phyloP scores from a whole-genome alignment of 1,284 basidiomycete species.

The Ceratobasidium sp. region DNA sequence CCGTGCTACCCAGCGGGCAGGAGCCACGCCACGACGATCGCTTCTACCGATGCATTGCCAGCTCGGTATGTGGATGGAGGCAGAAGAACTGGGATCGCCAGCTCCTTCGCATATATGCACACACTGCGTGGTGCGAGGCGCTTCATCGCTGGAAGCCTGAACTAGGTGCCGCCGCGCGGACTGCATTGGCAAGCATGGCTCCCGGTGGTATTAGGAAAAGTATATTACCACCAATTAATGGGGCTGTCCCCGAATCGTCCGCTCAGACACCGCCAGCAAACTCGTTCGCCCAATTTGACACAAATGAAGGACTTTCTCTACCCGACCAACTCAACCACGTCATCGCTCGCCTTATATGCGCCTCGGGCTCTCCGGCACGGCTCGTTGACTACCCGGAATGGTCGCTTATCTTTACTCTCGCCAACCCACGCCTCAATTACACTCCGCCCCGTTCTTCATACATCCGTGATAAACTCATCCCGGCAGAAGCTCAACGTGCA shows the following conservation, averaged over 20 bases:
- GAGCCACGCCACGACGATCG: not conserved
- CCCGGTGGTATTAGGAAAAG: not conserved
- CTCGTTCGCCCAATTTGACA: not conserved
- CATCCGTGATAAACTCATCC: slow-evolving; percentile 12
- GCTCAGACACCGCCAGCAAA: not conserved
- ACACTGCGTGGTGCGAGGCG: not conserved
- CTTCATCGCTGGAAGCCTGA: slow-evolving; percentile 13
- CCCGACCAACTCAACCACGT: not conserved
- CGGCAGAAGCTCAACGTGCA: not conserved
- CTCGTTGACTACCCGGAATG: not conserved
- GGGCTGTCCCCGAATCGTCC: too few relatives aligned
- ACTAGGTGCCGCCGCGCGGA: not conserved
- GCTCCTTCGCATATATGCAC: not conserved
- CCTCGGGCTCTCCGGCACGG: not conserved
- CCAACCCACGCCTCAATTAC: not conserved
- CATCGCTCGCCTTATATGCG: slow-evolving; percentile 5
- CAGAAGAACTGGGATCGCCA: not conserved
- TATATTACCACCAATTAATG: too few relatives aligned
- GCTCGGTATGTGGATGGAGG: slow-evolving; percentile 8
- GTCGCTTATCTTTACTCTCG: too few relatives aligned
- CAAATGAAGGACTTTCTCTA: not conserved
- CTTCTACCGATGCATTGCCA: slow-evolving; percentile 11
- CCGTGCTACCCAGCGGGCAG: slow-evolving; percentile 1
- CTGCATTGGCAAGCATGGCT: not conserved
- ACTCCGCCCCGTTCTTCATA: slow-evolving; percentile 5